phyloP scores from a whole-genome alignment of 2,329 filamentous ascomycete species.

The Alternaria sp. region DNA sequence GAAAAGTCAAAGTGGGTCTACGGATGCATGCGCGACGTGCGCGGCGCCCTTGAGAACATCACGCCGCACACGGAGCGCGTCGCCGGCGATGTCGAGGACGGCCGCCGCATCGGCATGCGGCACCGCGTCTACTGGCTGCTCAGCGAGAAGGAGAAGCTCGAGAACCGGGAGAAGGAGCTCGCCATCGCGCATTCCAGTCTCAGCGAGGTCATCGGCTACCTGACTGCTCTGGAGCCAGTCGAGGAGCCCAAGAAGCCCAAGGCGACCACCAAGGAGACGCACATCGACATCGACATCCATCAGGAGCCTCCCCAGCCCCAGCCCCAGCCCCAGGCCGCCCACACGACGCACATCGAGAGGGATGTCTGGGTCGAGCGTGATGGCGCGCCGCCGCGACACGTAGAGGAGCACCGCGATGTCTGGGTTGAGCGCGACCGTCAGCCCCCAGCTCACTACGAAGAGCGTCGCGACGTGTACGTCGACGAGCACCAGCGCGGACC shows the following conservation, averaged over 20 bases:
- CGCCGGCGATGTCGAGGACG: constrained; percentile 40
- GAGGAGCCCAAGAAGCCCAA: constrained; percentile 29
- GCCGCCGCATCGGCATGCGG: constrained; percentile 44
- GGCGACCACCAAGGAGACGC: constrained; percentile 26
- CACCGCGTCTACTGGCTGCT: constrained; percentile 48
- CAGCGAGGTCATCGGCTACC: constrained; percentile 43
- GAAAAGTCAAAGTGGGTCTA: constrained; percentile 49
- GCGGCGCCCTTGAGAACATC: constrained; percentile 47
- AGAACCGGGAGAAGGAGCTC: constrained; percentile 47
- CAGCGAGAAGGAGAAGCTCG: constrained; percentile 49
- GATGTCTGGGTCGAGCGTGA: constrained; percentile 40
- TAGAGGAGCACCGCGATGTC: constrained; percentile 41
- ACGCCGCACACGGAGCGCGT: constrained; percentile 47
- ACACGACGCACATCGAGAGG: constrained; percentile 35
- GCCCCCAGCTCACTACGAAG: constrained; percentile 28
- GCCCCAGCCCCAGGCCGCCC: background rate
- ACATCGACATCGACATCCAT: constrained; percentile 42
- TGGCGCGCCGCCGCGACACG: constrained; percentile 23
- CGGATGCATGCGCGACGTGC: constrained; percentile 44
- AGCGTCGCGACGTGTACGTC: constrained; percentile 34
- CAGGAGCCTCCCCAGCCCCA: constrained; percentile 19
- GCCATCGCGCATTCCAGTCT: constrained; percentile 42
- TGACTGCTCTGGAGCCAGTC: constrained; percentile 43
- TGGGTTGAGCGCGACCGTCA: constrained; percentile 38
- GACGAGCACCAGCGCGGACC: constrained; percentile 28